phyloP scores from a whole-genome alignment of 1,284 basidiomycete species.

The Boletus sp. region DNA sequence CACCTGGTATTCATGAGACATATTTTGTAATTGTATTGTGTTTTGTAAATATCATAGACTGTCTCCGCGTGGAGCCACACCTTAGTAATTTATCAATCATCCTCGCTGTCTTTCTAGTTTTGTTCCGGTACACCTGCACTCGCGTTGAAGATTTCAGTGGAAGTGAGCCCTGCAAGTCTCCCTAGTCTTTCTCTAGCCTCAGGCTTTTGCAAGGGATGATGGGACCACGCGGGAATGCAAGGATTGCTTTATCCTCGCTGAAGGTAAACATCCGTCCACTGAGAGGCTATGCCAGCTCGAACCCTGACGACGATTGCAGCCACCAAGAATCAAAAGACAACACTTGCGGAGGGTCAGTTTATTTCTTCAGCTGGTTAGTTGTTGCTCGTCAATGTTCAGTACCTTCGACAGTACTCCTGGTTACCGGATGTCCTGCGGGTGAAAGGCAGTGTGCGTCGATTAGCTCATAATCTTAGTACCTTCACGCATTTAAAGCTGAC shows the following conservation, averaged over 20 bases:
- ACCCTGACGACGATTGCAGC: constrained; percentile 17
- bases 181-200: not conserved
- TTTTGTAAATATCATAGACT: constrained; percentile 12
- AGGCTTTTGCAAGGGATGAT: constrained; percentile 14
- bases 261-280: constrained; percentile 25
- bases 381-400: not conserved
- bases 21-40: constrained; percentile 9
- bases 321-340: constrained; percentile 30
- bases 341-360: constrained; percentile 28
- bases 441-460: constrained; percentile 59
- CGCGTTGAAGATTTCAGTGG: not conserved
- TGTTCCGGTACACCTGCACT: not conserved
- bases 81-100: not conserved
- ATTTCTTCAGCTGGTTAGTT: not conserved
- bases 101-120: no score
- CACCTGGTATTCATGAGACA: not conserved
- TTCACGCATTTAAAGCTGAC: constrained; percentile 6
- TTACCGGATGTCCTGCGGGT: constrained; percentile 80
- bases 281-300: not conserved
- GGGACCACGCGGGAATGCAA: constrained; percentile 22
- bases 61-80: not conserved
- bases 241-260: constrained; percentile 20
- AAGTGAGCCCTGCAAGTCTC: not conserved
- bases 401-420: constrained; percentile 71
- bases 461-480: not conserved